Base-by-base conservation (phyloP, 176 grass and related monocot genomes). In the Zizania latifolia region DNA sequence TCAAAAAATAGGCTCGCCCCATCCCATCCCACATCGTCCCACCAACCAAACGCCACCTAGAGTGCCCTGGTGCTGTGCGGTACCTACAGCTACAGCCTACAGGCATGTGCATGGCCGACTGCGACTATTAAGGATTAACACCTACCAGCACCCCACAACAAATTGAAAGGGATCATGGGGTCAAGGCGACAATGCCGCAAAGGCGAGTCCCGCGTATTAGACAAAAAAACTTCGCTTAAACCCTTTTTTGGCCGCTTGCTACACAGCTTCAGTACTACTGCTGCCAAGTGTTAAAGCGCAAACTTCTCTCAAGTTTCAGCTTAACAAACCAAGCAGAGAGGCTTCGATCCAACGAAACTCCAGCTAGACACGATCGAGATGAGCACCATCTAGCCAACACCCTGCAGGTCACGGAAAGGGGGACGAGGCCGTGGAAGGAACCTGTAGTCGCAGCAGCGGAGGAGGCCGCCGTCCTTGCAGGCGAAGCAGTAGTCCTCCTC, bases 381-480 rank as follows among this genome's bases (percentile, higher is more conserved):
- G 5, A 6, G 3, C 13, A 23, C 14, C 14, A 8, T 5, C 45
- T n/a, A 50, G 2, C 46, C 46, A 50, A n/a, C 45, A 50, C 16
- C n/a, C 45, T 6, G 45, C 17, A 21, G 16, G 46, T 12, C 12
- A 8, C 35, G 24, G 16, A 8, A 38, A 8, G 1, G 31, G 4
- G 23, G n/a, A n/a, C 5, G 4, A n/a, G n/a, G n/a, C n/a, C n/a
- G 30, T 17, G 23, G n/a, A 9, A 4, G 39, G 53, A 81, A 86
- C 84, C 84, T 82, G 72, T 46, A 72, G 30, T 87, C 85, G 72
- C 85, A 87, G 72, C 77, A 12, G 46, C 58, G 85, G 46, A 87
- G 85, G 3, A 24, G 22, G 31, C 85, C 85, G 66, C 85, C 85
- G 72, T 87, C 85, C 78, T 87, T 87, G 78, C 85, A 87, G 58